These are phyloP conservation scores for Ceratocystis ficicola DNA, from an alignment of 2,329 filamentous ascomycete genomes.

Conservation along the genomic window DNA sequence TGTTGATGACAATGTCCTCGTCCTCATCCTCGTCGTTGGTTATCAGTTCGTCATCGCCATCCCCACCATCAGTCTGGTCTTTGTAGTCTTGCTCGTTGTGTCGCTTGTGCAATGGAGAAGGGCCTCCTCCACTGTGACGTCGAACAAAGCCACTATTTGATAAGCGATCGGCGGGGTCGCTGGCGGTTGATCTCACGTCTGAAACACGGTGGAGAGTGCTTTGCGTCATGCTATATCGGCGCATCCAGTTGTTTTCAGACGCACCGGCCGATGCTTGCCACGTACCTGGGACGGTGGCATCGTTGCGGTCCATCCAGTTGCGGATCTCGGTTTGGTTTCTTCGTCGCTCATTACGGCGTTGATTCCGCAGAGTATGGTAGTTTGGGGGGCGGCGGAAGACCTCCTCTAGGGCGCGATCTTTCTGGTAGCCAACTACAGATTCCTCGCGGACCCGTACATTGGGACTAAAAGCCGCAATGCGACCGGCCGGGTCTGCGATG, in stretches of 20 bases:
- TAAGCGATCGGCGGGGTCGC: slow-evolving; percentile 51
- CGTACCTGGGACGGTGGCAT: slow-evolving; percentile 33
- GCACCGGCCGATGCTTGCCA: slow-evolving; percentile 14
- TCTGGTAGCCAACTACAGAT: slow-evolving; percentile 76
- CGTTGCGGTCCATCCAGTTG: slow-evolving; percentile 74
- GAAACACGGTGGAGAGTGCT: slow-evolving; percentile 41
- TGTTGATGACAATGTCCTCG: slow-evolving; percentile 36
- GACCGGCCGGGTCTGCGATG: slow-evolving; percentile 44
- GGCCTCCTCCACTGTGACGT: slow-evolving; percentile 20
- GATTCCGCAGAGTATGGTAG: slow-evolving; percentile 46
- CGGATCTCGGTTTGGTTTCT: slow-evolving; percentile 73
- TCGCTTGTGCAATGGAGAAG: slow-evolving; percentile 26
- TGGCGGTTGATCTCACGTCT: slow-evolving; percentile 47
- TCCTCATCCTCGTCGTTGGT: slow-evolving; percentile 65
- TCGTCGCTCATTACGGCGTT: slow-evolving; percentile 50
- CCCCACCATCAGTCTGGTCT: slow-evolving; percentile 59
- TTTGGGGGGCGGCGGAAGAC: slow-evolving; percentile 70
- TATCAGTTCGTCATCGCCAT: slow-evolving; percentile 81
- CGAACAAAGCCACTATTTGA: slow-evolving; percentile 38
- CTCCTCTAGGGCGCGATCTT: slow-evolving; percentile 80
- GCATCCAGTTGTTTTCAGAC: slow-evolving; percentile 36
- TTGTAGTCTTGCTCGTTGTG: slow-evolving; percentile 38
- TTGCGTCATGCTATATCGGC: slow-evolving; percentile 42
- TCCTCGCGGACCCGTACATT: slow-evolving; percentile 64
- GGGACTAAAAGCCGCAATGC: slow-evolving; percentile 60